Evolutionary conservation across 78 protist genomes (phyloP), one percentile per base, ranked within the genome.

Genomic region (Dictyostelium intermedium): DNA sequence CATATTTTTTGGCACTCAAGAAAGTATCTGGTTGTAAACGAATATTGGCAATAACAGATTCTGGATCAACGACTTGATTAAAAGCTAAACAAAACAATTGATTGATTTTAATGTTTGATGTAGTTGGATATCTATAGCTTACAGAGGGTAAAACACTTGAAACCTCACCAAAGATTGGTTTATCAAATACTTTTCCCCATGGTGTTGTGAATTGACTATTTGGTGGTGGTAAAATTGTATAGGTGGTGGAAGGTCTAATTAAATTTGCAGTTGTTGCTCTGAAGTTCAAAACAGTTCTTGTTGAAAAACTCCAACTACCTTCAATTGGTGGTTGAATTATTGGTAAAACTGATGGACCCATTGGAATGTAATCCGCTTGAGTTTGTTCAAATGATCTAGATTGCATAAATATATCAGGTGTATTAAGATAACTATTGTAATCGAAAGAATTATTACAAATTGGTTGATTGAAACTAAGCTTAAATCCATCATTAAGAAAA

Each of bases 41-140:
- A 10, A 77, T 35, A 30, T 78, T n/a, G 16, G 18, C 50, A 5
- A 89, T 4, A 1, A 70, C 87, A 35, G 78, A 41, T 30, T 80
- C 76, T 4, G 23, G 18, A 69, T 89, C 94, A 50, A 89, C 94
- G 0, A 9, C 2, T 35, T 89, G 94, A 77, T 50, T 41, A 56
- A 89, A 89, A 1, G 10, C 5, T 45, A 66, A 10, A 13, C 53
- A 13, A 47, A 89, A 80, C 30, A 89, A 39, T n/a, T 89, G 94
- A 45, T 80, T 66, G 9, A 9, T 27, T 3, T 45, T 32, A 18
- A 89, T 81, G 25, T 41, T 61, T 7, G 34, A 14, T 18, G 0
- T 0, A 1, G 6, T 63, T 78, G 94, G 94, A 34, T 30, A 66
- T 5, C 25, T 5, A 39, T 39, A 10, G 4, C 13, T 20, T 3